Evolutionary conservation across 139 green algal species (phyloP).

Genomic region (Tetradesmus obliquus): DNA sequence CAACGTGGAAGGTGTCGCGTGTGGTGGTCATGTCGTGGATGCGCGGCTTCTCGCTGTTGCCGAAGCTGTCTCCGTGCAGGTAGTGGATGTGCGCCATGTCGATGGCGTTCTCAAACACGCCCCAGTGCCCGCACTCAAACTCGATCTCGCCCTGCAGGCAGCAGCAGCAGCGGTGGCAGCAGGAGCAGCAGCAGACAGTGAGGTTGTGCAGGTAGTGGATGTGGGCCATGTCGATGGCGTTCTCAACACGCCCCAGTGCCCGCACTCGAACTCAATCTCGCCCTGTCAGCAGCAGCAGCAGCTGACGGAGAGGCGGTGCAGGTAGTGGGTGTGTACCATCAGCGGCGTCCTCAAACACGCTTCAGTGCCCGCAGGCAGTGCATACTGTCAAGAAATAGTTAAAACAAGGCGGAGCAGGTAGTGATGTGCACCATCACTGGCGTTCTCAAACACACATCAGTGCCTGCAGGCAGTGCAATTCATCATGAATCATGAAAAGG

Average conservation of each 20-base stretch:
- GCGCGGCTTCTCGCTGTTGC: constrained; percentile 73
- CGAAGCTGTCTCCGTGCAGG: constrained; percentile 83
- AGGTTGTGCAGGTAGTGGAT: constrained; percentile 88
- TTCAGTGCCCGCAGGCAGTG: constrained; percentile 53
- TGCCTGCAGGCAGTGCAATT: too few relatives aligned
- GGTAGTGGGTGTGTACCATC: too few relatives aligned
- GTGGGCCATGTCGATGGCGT: constrained; percentile 91
- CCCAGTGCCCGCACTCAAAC: constrained; percentile 66
- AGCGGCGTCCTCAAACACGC: constrained; percentile 89
- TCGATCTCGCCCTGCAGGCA: constrained; percentile 51
- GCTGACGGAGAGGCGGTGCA: too few relatives aligned
- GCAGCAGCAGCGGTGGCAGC: neutral
- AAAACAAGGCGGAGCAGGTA: constrained; percentile 37
- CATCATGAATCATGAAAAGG: too few relatives aligned
- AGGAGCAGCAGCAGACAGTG: constrained; percentile 6
- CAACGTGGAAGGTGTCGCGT: constrained; percentile 55
- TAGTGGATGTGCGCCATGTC: constrained; percentile 95
- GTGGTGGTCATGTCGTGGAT: constrained; percentile 79
- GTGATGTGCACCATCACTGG: constrained; percentile 5
- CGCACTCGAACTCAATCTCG: constrained; percentile 68
- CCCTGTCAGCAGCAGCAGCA: constrained; percentile 54
- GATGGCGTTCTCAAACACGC: constrained; percentile 94
- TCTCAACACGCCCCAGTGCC: constrained; percentile 84
- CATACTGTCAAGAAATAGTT: neutral
- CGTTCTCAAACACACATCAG: constrained; percentile 87